These are phyloP conservation scores for Pseudocercospora macadamiae DNA, from an alignment of 2,329 filamentous ascomycete genomes.

Conservation along the genomic window DNA sequence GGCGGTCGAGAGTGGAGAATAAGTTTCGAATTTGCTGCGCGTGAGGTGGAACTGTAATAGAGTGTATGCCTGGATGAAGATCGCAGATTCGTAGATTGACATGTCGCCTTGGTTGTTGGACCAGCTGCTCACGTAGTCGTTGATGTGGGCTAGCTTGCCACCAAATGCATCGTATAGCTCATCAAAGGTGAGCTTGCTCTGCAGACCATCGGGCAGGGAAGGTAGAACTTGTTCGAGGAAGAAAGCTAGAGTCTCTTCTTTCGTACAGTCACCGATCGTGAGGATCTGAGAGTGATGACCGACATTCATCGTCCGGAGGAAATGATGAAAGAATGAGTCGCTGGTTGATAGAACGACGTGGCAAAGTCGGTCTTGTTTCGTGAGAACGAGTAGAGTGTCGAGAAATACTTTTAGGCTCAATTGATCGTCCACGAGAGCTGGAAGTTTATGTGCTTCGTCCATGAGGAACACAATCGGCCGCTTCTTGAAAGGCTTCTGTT, in stretches of 20 bases:
- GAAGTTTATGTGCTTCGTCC: conserved; percentile 24
- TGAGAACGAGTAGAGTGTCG: conserved; percentile 26
- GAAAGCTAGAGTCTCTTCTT: conserved; percentile 20
- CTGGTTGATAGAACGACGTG: conserved; percentile 25
- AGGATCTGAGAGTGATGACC: conserved; percentile 25
- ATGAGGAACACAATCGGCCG: conserved; percentile 24
- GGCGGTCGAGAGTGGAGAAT: conserved; percentile 20
- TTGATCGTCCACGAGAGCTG: conserved; percentile 22
- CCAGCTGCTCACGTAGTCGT: conserved; percentile 26
- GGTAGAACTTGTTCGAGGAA: conserved; percentile 19
- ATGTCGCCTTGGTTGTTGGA: conserved; percentile 17
- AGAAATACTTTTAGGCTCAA: conserved; percentile 25
- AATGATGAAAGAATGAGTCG: conserved; percentile 28
- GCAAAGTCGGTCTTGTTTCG: conserved; percentile 25
- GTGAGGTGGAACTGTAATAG: conserved; percentile 26
- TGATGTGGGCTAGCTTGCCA: conserved; percentile 24
- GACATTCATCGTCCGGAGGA: conserved; percentile 26
- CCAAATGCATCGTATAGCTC: conserved; percentile 26
- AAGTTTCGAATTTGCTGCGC: conserved; percentile 18
- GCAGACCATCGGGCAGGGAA: conserved; percentile 14
- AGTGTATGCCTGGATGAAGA: conserved; percentile 26
- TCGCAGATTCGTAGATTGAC: conserved; percentile 21
- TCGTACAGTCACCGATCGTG: conserved; percentile 24
- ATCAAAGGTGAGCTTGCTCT: conserved; percentile 19
- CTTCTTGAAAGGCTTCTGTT: conserved; percentile 19